phyloP scores from a whole-genome alignment of 2,329 filamentous ascomycete genomes.

The Colletotrichum echinochloae region DNA sequence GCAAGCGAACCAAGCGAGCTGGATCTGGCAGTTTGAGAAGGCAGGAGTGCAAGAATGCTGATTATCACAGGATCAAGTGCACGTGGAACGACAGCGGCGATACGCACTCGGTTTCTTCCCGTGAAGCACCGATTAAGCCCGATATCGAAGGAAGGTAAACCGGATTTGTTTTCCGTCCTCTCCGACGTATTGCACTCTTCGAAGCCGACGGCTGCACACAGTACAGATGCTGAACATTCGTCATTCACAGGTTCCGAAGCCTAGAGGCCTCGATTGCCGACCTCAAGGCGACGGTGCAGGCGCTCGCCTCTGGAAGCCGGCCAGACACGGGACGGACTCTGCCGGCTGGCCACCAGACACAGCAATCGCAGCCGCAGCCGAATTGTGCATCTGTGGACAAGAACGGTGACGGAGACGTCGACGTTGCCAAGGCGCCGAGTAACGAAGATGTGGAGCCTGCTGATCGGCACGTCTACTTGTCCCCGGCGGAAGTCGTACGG shows the following conservation, averaged over 20 bases:
- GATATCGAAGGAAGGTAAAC: slow-evolving; percentile 30
- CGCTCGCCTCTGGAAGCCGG: slow-evolving; percentile 23
- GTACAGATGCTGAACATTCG: not conserved
- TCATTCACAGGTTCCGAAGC: slow-evolving; percentile 21
- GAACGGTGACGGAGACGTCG: not conserved
- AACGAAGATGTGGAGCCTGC: slow-evolving; percentile 37
- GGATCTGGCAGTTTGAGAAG: not conserved
- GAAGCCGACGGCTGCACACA: not conserved
- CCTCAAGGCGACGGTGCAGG: slow-evolving; percentile 33
- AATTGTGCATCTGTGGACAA: not conserved
- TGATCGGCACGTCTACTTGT: slow-evolving; percentile 33
- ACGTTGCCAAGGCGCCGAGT: not conserved
- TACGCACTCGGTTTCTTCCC: slow-evolving; percentile 30
- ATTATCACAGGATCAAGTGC: slow-evolving; percentile 24
- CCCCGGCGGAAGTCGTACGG: slow-evolving; percentile 34
- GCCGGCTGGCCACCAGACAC: slow-evolving; percentile 2
- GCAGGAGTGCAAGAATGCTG: not conserved
- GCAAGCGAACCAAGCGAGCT: not conserved
- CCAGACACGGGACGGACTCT: slow-evolving; percentile 13
- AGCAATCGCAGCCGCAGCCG: not conserved
- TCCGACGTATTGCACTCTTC: not conserved
- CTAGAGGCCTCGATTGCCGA: slow-evolving; percentile 32
- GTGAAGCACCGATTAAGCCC: slow-evolving; percentile 21
- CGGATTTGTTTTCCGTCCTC: not conserved
- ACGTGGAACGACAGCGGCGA: slow-evolving; percentile 40